These are phyloP conservation scores for Vitis hybrid DNA, from an alignment of 177 flowering plant genomes.

Conservation along the genomic window DNA sequence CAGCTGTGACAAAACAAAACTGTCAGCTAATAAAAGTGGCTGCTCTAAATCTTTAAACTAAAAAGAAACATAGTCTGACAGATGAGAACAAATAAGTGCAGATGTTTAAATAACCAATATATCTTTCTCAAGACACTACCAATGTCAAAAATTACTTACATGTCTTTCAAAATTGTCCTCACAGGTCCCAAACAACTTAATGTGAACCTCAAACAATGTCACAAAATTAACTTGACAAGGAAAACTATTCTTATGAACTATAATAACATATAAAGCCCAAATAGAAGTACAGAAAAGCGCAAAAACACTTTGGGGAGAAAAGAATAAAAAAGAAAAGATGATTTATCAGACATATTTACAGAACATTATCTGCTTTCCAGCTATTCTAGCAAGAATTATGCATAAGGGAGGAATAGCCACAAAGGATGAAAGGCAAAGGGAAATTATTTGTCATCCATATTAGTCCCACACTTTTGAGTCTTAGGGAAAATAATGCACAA, in stretches of 20 bases:
- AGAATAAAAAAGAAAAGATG: too few relatives aligned
- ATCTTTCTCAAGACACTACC: too few relatives aligned
- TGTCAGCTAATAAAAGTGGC: slow-evolving; percentile 16
- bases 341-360: background rate
- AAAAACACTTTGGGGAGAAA: background rate
- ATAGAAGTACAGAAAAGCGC: background rate
- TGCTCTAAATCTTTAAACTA: slow-evolving; percentile 1
- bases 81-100: background rate
- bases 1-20: slow-evolving; percentile 48
- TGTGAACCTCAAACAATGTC: background rate
- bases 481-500: too few relatives aligned
- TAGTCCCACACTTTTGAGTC: background rate
- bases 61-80: background rate
- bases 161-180: too few relatives aligned
- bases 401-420: background rate
- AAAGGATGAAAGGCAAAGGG: background rate
- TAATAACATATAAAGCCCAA: background rate
- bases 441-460: background rate
- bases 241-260: background rate
- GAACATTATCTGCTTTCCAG: background rate
- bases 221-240: background rate
- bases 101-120: too few relatives aligned
- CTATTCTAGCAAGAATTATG: background rate
- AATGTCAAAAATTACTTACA: too few relatives aligned
- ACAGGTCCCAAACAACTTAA: too few relatives aligned